Percentiles rank a stretch among this genome's conserved stretches.
Conservation (phyloP, 345 rosid genomes). For the Rubroshorea leprosula region DNA sequence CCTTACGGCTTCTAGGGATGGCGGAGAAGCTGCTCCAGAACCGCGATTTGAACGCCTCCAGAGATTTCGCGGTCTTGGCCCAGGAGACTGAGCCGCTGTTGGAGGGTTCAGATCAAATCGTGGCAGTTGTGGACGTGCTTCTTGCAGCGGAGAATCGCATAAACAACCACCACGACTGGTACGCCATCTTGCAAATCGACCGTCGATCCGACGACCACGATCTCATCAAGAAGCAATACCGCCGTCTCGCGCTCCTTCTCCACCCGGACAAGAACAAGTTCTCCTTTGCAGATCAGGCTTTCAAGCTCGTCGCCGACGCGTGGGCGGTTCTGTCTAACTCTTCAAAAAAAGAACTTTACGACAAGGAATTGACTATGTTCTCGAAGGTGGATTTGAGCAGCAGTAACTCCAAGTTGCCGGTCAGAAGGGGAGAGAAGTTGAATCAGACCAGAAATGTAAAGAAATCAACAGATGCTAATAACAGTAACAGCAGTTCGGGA, state of each 20-base stretch:
- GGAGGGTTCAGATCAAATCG: slow-evolving; percentile 85
- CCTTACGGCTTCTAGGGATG: slow-evolving; percentile 78
- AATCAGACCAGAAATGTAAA: background rate
- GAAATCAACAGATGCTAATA: too few relatives aligned
- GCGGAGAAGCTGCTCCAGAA: slow-evolving; percentile 68
- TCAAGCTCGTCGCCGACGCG: slow-evolving; percentile 74
- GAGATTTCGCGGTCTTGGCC: slow-evolving; percentile 74
- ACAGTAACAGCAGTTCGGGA: background rate
- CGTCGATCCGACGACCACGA: slow-evolving; percentile 47
- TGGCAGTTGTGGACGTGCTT: slow-evolving; percentile 79
- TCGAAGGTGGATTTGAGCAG: slow-evolving; percentile 52
- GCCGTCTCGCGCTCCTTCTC: slow-evolving; percentile 73
- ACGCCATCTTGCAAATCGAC: slow-evolving; percentile 67
- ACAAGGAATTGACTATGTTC: slow-evolving; percentile 48
- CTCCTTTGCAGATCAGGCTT: slow-evolving; percentile 72
- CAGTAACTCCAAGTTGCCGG: slow-evolving; percentile 32
- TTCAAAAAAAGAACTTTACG: slow-evolving; percentile 50
- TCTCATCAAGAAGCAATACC: slow-evolving; percentile 73
- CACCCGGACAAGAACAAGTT: slow-evolving; percentile 84
- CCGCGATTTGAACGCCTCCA: slow-evolving; percentile 63
- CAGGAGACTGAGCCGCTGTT: slow-evolving; percentile 79
- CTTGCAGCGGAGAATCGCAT: slow-evolving; percentile 56
- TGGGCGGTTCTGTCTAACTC: slow-evolving; percentile 71
- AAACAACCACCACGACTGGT: slow-evolving; percentile 68
- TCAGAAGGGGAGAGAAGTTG: slow-evolving; percentile 25